These are phyloP conservation scores for Talaromyces sp. DNA, from an alignment of 2,329 filamentous ascomycete genomes.

Conservation along the genomic window DNA sequence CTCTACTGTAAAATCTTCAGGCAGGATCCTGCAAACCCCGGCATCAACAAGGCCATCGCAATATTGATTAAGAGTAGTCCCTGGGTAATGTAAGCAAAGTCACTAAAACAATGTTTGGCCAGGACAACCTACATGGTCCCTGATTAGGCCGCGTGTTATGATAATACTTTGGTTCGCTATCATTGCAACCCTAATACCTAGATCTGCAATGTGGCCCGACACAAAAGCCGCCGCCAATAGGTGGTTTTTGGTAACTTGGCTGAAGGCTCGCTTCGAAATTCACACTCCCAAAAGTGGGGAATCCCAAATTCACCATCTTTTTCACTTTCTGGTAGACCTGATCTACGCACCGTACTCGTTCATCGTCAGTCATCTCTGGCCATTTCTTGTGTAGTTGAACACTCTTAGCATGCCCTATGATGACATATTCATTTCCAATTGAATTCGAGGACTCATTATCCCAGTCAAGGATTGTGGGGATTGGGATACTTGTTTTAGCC, in stretches of 20 bases:
- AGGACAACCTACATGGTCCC: slow-evolving; percentile 40
- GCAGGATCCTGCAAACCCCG: slow-evolving; percentile 39
- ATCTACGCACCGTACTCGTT: slow-evolving; percentile 28
- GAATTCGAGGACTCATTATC: slow-evolving; percentile 31
- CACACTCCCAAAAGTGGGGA: slow-evolving; percentile 35
- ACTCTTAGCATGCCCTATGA: slow-evolving; percentile 41
- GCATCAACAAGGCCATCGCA: slow-evolving; percentile 41
- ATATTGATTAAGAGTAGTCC: slow-evolving; percentile 36
- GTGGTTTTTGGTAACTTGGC: slow-evolving; percentile 19
- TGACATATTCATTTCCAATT: slow-evolving; percentile 42
- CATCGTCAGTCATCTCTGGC: slow-evolving; percentile 31
- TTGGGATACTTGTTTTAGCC: slow-evolving; percentile 40
- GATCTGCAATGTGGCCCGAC: slow-evolving; percentile 35
- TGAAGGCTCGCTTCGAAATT: slow-evolving; percentile 21
- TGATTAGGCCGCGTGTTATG: slow-evolving; percentile 33
- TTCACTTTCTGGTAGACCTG: slow-evolving; percentile 22
- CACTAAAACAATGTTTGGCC: background rate
- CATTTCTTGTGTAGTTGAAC: slow-evolving; percentile 35
- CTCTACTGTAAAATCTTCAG: slow-evolving; percentile 21
- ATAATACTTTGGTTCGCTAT: slow-evolving; percentile 32
- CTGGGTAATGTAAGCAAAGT: slow-evolving; percentile 27
- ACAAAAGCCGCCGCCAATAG: slow-evolving; percentile 33
- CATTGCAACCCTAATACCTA: slow-evolving; percentile 28
- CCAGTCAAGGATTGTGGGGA: too few species aligned
- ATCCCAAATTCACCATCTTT: slow-evolving; percentile 28